Percentiles rank a stretch among this genome's conserved stretches.
phyloP scores from a whole-genome alignment of 2,329 filamentous ascomycete species.

The Pseudogymnoascus sp. region DNA sequence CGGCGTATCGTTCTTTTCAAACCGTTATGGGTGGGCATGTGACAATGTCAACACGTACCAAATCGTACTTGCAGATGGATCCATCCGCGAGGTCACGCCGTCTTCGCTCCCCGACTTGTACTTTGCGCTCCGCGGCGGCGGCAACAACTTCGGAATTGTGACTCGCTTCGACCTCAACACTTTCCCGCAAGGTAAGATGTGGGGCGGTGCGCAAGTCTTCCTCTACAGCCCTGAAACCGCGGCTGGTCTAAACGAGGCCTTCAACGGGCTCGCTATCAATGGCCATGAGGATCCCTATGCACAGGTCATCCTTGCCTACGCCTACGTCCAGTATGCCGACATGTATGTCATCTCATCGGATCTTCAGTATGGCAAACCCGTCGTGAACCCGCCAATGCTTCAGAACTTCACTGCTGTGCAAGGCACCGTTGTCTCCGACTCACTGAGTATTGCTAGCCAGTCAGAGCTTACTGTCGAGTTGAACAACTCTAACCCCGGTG shows the following conservation, averaged over 20 bases:
- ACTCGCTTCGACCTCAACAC: constrained; percentile 41
- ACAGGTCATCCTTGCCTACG: constrained; percentile 23
- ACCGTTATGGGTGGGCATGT: constrained; percentile 20
- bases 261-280: background rate
- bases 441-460: constrained; percentile 18
- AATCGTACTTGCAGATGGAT: constrained; percentile 30
- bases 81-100: constrained; percentile 24
- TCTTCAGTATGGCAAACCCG: constrained; percentile 11
- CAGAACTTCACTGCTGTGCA: constrained; percentile 16
- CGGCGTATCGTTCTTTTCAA: constrained; percentile 20
- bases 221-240: background rate
- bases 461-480: constrained; percentile 19
- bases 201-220: constrained; percentile 13
- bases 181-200: constrained; percentile 16
- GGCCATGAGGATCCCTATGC: constrained; percentile 23
- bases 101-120: constrained; percentile 39
- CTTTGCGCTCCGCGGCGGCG: constrained; percentile 49
- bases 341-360: constrained; percentile 12
- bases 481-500: constrained; percentile 20
- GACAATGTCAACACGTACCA: constrained; percentile 19
- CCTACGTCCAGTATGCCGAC: constrained; percentile 5
- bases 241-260: background rate
- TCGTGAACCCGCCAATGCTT: constrained; percentile 17
- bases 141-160: constrained; percentile 49
- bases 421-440: constrained; percentile 15